A percentile compares a stretch with the other conserved stretches of the same genome.
Conservation (phyloP, 768 basidiomycete genomes). For the Coprinopsis strossmayeri region DNA sequence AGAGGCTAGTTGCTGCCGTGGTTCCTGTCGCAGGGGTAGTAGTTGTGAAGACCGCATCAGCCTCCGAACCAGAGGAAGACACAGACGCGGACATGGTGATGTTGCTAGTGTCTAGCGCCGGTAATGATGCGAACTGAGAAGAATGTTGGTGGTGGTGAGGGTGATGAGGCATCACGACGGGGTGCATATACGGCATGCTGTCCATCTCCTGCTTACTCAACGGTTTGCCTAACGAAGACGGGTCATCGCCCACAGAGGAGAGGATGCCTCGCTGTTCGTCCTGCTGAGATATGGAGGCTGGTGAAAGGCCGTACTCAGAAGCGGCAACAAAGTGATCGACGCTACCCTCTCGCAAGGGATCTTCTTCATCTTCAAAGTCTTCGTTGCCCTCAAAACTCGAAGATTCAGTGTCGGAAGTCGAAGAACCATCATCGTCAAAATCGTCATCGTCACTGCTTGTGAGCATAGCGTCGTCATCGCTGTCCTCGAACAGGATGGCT, state of each 20-base stretch:
- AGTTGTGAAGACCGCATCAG: neutral
- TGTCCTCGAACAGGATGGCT: conserved; percentile 4
- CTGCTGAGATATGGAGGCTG: conserved; percentile 8
- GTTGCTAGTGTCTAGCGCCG: conserved; percentile 2
- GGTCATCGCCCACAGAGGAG: conserved; percentile 16
- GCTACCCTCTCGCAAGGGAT: too few species aligned
- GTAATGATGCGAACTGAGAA: conserved; percentile 3
- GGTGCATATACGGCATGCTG: conserved; percentile 48
- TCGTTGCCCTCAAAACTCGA: conserved; percentile 26
- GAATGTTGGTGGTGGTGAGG: conserved; percentile 4
- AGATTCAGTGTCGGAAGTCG: conserved; percentile 16
- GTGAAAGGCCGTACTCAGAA: neutral
- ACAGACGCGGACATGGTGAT: conserved; percentile 3
- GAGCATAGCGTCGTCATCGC: conserved; percentile 16
- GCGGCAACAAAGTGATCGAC: too few species aligned
- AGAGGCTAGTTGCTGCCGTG: conserved; percentile 6
- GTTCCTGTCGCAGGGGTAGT: conserved; percentile 1
- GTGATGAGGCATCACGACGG: conserved; percentile 22
- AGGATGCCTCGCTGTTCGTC: neutral
- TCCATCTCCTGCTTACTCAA: conserved; percentile 21
- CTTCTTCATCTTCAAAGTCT: conserved; percentile 16
- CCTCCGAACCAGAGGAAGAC: conserved; percentile 8
- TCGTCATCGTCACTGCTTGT: conserved; percentile 22
- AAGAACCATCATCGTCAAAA: conserved; percentile 9
- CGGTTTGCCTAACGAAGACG: conserved; percentile 8